Base-by-base conservation (phyloP, 2,329 filamentous ascomycete genomes). In the Colletotrichum aenigma region DNA sequence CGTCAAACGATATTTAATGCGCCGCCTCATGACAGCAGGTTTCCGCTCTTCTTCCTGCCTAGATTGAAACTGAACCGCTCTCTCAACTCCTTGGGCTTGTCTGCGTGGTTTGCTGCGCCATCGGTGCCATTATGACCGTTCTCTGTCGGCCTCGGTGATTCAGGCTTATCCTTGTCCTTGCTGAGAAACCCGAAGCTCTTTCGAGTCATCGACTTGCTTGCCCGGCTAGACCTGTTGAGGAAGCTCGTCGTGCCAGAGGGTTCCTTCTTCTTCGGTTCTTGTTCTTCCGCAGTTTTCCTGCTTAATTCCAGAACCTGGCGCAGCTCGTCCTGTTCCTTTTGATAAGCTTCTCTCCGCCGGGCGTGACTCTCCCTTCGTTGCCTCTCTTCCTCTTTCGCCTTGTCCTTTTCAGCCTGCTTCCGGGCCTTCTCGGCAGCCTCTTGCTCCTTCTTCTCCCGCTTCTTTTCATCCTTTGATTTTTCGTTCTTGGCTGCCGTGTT, bases 181-280 rank as follows among this genome's bases (percentile, higher is more conserved):
- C 89, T 87, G 48, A 93, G 85, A 81, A 94, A 94, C 36, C 90
- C 91, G 80, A 95, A 93, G 78, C 94, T 94, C 84, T 94, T 95
- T 77, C 93, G 91, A 65, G 94, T 91, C 87, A 98, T 90, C 77
- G 94, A 96, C 86, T 95, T 96, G 83, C 93, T 95, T 12, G 92
- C 92, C 70, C 93, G 89, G 79, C 93, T 91, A 78, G 94, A 92
- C 60, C 94, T 89, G 80, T 91, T 92, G 56, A 97, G 86, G 34
- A 91, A 87, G 7, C 88, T 86, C 34, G 83, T 82, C 67, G 80
- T 82, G 76, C 82, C 88, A 81, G 80, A 88, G 18, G 81, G 79
- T 34, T 86, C 85, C 74, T 85, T 85, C 78, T 85, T 88, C 64
- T 84, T 83, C 13, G 79, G 78, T 16, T 85, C 84, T 8, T 87